Evolutionary conservation across 805 yeast species (phyloP).

Genomic region (Candida ortonii): DNA sequence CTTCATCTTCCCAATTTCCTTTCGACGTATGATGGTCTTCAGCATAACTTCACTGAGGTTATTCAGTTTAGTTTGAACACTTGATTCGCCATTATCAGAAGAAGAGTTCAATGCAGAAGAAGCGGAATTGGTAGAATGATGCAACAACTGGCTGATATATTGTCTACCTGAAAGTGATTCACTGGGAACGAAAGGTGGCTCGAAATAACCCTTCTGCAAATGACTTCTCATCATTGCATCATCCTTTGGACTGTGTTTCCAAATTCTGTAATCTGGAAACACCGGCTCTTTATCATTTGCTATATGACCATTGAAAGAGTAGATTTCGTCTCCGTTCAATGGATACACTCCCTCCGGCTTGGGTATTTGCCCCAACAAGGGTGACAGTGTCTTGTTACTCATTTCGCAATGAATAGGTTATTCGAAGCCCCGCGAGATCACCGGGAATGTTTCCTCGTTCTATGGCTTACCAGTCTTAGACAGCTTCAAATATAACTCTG

Average conservation of each 20-base stretch:
- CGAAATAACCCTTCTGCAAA: slow-evolving; percentile 70
- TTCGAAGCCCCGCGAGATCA: too few species aligned
- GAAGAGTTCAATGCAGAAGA: too few species aligned
- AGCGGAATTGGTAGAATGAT: slow-evolving; percentile 26
- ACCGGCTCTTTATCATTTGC: slow-evolving; percentile 14
- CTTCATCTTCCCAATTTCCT: slow-evolving; percentile 42
- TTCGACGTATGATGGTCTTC: slow-evolving; percentile 46
- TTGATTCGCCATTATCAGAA: slow-evolving; percentile 10
- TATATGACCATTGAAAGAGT: slow-evolving; percentile 1
- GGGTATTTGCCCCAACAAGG: slow-evolving; percentile 24
- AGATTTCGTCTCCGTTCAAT: slow-evolving; percentile 24
- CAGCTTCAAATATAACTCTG: too few species aligned
- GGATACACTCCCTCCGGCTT: slow-evolving; percentile 33
- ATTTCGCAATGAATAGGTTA: too few species aligned
- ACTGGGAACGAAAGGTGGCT: slow-evolving; percentile 57
- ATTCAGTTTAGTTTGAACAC: slow-evolving; percentile 28
- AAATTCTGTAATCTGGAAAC: slow-evolving; percentile 72
- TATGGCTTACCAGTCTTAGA: too few species aligned
- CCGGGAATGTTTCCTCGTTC: too few species aligned
- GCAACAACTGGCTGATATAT: slow-evolving; percentile 40
- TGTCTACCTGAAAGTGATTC: slow-evolving; percentile 72
- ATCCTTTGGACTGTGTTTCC: slow-evolving; percentile 60
- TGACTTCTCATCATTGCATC: slow-evolving; percentile 50
- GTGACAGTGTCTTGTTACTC: slow-evolving; percentile 6
- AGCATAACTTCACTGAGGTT: slow-evolving; percentile 49